Percentiles rank a stretch among this genome's conserved stretches.
phyloP scores from a whole-genome alignment of 441 rosid genomes.

The Hura crepitans region DNA sequence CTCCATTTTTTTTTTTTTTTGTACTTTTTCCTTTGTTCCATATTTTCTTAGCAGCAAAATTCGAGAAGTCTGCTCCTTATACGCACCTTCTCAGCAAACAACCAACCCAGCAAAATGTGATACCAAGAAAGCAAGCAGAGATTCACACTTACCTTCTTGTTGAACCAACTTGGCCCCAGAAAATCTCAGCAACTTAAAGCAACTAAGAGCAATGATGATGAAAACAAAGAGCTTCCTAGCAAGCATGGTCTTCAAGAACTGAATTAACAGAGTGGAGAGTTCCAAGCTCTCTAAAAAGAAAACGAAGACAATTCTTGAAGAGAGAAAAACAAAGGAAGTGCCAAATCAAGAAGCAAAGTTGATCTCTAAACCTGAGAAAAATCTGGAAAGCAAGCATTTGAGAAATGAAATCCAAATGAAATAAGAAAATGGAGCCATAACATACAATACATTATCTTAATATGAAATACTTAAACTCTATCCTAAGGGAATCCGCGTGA shows the following conservation, averaged over 20 bases:
- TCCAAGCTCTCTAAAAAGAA: no score
- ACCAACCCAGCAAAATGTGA: background rate
- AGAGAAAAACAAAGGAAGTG: no score
- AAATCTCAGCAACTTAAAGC: constrained; percentile 34
- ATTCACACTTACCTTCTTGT: constrained; percentile 46
- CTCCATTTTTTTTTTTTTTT: constrained; percentile 13
- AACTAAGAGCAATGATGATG: constrained; percentile 39
- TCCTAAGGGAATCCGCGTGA: no score
- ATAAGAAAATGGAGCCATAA: background rate
- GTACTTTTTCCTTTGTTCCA: background rate
- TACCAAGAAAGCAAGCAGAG: constrained; percentile 2
- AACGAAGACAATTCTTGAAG: no score
- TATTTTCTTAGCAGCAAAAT: background rate
- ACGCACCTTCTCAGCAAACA: constrained; percentile 19
- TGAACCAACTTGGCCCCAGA: constrained; percentile 49
- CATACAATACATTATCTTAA: background rate
- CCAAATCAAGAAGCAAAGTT: background rate
- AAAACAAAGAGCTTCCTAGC: constrained; percentile 32
- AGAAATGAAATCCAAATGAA: background rate
- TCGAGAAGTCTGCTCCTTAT: constrained; percentile 16
- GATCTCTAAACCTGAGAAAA: background rate
- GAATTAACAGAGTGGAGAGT: no score
- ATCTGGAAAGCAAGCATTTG: background rate
- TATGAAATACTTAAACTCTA: background rate
- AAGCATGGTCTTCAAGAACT: constrained; percentile 26